Evolutionary conservation across 371 early-diverging fungal genomes (phyloP), one percentile per base, ranked within the genome.

Genomic region (Mortierella sp.): DNA sequence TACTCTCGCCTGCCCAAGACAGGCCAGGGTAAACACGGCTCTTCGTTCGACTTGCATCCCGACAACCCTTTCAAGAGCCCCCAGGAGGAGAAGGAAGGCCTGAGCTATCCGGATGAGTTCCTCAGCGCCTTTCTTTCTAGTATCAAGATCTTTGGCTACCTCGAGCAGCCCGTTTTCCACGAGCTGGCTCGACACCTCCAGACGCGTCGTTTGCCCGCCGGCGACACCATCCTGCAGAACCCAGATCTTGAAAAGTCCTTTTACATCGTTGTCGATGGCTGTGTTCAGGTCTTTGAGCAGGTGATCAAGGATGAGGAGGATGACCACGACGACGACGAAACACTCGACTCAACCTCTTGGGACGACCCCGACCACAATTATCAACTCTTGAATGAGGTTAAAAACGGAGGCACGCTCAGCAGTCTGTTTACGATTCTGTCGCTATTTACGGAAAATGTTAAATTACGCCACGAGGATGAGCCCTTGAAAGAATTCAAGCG

Each of bases 101-200:
- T 78, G 55, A 71, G 89, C 64, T 96, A 96, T 79, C 95, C 97
- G 2, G 96, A 95, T 78, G 96, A 96, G 79, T 95, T 97, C 76
- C 87, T 96, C 72, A 93, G 94, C 59, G 95, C 95, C 2, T 96
- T 98, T 80, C 90, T 98, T 72, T 92, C 94, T 1, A 93, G 94
- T 21, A 98, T 98, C 88, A 97, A 97, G 86, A 96, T 98, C n/a
- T 98, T 99, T 92, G 98, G 98, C 1, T 98, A 98, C 83, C 90
- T 99, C 50, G 99, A 99, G 76, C 93, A 96, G 80, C 97, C 97
- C 9, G 98, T 99, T 57, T 98, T 99, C 88, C 96, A 96, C 88
- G 98, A 99, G 86, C 91, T 99, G 50, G 95, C 97, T 8, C 89
- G 97, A 43, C 95, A 96, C 82, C 87, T 96, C 71, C 96, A 97